Evolutionary conservation across 2,329 filamentous ascomycete genomes (phyloP).

Genomic region (Trichoderma pleuroti): DNA sequence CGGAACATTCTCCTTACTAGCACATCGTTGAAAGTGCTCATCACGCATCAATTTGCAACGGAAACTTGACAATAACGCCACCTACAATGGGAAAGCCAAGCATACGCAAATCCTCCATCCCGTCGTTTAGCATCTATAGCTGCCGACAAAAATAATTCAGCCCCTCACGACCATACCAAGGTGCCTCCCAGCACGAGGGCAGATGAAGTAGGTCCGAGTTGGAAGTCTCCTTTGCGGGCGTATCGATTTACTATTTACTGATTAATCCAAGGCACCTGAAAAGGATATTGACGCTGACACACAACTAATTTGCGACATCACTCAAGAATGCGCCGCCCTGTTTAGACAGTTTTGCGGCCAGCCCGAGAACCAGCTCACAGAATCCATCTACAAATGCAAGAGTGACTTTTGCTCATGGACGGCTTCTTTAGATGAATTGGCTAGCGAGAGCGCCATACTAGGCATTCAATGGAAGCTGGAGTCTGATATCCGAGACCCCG

Average conservation of each 20-base stretch:
- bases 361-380: background rate
- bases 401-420: too few species aligned
- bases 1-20: background rate
- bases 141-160: too few species aligned
- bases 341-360: background rate
- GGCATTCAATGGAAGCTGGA: background rate
- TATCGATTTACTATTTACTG: background rate
- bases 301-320: background rate
- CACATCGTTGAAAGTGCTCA: background rate
- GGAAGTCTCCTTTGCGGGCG: background rate
- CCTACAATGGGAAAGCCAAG: background rate
- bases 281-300: accelerated
- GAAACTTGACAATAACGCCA: background rate
- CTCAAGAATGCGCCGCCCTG: background rate
- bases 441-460: too few species aligned
- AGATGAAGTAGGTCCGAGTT: background rate
- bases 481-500: background rate
- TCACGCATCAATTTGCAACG: background rate
- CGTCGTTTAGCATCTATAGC: background rate
- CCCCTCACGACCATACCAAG: background rate
- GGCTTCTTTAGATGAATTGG: too few species aligned
- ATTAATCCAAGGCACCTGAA: background rate
- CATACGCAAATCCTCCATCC: background rate
- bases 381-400: too few species aligned
- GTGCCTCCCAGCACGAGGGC: background rate